Base-by-base conservation (phyloP, 1,284 basidiomycete species). In the Sphaerobolus stellatus region DNA sequence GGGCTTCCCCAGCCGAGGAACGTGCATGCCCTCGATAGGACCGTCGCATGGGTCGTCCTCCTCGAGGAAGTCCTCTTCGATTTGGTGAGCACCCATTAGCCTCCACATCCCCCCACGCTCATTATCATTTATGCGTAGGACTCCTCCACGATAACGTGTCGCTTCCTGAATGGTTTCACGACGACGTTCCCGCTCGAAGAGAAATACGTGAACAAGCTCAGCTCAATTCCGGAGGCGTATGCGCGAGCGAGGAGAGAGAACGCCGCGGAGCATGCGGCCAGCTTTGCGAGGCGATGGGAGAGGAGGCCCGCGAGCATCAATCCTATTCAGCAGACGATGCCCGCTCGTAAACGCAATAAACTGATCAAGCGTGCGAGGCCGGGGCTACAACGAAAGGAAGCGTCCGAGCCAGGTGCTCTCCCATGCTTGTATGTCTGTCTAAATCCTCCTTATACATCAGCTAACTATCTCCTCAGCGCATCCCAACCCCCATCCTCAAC, bases 11-110 rank as follows among this genome's bases (percentile, higher is more conserved):
- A 76, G 28, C 86, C 86, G 1, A 66, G 67, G 1, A 73, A 72
- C 13, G 64, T 84, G 11, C 84, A 88, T 67, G 77, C 82, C 33
- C 71, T 90, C 28, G 88, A 90, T 73, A 79, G 79, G 60, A 74
- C 85, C 24, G 81, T 79, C 3, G 82, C 81, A 50, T 66, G 85
- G 16, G 73, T 81, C 18, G 73, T 75, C 45, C 71, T 87, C 38
- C 67, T 88, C 16, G 71, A 76, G 44, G 76, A 84, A 61, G 78
- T 90, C 20, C 72, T 73, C 7, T 84, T 89, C 67, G 81, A 88
- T 64, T 61, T 88, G 48, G 66, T 56, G n/a, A 34, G 50, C 30
- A 9, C 16, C 13, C 36, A 31, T 28, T 29, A 22, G 28, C 29
- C 28, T 34, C 31, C 30, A 3, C 5, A 4, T 36, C 38, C 20